Percentiles rank a stretch among this genome's conserved stretches.
These are phyloP conservation scores for Epithele typhae DNA, from an alignment of 768 basidiomycete genomes.

Conservation along the genomic window DNA sequence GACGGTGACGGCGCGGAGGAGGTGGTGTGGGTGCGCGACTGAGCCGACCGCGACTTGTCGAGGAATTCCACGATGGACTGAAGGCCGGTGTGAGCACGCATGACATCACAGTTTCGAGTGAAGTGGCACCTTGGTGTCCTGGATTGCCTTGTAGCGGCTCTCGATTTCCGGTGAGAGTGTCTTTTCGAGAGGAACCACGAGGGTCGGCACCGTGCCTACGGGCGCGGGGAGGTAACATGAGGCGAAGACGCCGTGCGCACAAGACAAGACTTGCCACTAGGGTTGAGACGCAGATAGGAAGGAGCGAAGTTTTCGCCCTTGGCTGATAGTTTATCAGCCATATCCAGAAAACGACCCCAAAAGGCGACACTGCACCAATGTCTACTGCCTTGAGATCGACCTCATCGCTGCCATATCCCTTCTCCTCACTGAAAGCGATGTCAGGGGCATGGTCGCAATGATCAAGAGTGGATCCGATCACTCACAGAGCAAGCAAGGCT, in stretches of 20 bases:
- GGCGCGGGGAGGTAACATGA: no score
- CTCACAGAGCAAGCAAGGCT: constrained; percentile 59
- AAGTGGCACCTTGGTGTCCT: constrained; percentile 60
- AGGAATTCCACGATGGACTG: constrained; percentile 77
- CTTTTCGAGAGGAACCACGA: constrained; percentile 80
- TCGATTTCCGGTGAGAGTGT: constrained; percentile 67
- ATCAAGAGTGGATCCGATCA: constrained; percentile 1
- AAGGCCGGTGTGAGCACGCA: constrained; percentile 4
- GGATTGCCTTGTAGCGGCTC: constrained; percentile 76
- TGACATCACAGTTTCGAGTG: background rate
- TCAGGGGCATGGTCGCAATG: background rate
- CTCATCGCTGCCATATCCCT: constrained; percentile 81
- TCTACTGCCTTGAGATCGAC: constrained; percentile 66
- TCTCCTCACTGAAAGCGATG: constrained; percentile 47
- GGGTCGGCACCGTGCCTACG: constrained; percentile 71
- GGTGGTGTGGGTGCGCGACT: constrained; percentile 65
- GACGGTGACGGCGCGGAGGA: constrained; percentile 71
- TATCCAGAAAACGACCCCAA: no score
- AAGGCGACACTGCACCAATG: constrained; percentile 52
- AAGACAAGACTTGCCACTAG: constrained; percentile 47
- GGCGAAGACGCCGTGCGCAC: no score
- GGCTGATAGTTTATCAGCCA: constrained; percentile 44
- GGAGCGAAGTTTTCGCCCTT: constrained; percentile 79
- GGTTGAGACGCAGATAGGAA: constrained; percentile 72
- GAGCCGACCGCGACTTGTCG: constrained; percentile 72